A percentile compares a stretch with the other conserved stretches of the same genome.
Evolutionary conservation across 2,329 filamentous ascomycete genomes (phyloP).

Genomic region (Fusarium udum): DNA sequence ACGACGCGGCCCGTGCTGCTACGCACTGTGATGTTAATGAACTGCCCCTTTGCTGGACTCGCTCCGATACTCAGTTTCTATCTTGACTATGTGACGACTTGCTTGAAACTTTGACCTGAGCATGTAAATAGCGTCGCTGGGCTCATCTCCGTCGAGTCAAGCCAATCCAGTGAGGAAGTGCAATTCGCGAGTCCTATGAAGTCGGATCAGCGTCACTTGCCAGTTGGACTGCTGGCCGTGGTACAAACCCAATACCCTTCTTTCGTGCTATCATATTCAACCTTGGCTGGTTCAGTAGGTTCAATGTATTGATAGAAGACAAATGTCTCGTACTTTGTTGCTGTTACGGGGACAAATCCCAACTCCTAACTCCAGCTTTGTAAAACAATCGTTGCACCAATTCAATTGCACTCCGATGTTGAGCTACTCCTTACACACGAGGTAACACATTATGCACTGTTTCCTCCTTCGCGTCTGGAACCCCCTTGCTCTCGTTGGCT

Average conservation of each 20-base stretch:
- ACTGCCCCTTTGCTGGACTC: conserved; percentile 34
- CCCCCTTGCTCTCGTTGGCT: neutral
- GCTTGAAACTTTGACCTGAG: neutral
- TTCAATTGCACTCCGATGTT: neutral
- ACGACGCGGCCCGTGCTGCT: conserved; percentile 40
- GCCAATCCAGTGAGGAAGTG: neutral
- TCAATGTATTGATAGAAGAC: neutral
- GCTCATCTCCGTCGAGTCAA: neutral
- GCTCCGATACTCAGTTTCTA: conserved; percentile 9
- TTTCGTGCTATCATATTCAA: neutral
- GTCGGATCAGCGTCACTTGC: too few relatives aligned
- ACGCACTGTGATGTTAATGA: conserved; percentile 40
- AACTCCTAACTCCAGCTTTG: conserved; percentile 9
- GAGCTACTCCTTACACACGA: neutral
- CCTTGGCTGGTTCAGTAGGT: neutral
- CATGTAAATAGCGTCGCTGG: neutral
- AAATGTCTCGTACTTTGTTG: neutral
- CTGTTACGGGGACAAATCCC: neutral
- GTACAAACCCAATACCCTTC: neutral
- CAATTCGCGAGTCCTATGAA: too few relatives aligned
- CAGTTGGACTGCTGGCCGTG: neutral
- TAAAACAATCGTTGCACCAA: neutral
- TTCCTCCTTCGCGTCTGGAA: neutral
- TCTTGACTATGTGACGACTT: neutral
- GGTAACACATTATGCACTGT: neutral